phyloP scores from a whole-genome alignment of 2,329 filamentous ascomycete species.

The Grosmannia huntii region DNA sequence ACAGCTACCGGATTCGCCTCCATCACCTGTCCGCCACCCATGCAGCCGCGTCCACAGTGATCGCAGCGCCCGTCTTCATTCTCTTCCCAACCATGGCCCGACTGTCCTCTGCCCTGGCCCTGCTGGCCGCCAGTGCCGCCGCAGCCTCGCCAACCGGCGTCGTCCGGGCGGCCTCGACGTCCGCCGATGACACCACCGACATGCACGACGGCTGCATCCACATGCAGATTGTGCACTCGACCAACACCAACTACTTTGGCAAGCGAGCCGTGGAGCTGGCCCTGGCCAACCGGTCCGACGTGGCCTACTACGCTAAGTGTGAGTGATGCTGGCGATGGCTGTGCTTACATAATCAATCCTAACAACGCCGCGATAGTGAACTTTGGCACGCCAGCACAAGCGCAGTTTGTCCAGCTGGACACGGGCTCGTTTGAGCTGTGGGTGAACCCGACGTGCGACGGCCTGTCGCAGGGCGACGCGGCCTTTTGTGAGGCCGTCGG shows the following conservation, averaged over 20 bases:
- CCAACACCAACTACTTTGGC: constrained; percentile 25
- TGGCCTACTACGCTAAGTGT: constrained; percentile 41
- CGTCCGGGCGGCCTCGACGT: too few species aligned
- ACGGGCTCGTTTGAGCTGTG: constrained; percentile 49
- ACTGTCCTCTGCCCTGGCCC: not conserved
- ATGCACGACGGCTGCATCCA: constrained; percentile 22
- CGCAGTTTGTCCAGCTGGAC: constrained; percentile 42
- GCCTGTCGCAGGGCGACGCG: constrained; percentile 26
- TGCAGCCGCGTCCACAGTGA: not conserved
- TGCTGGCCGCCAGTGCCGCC: not conserved
- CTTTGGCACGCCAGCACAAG: constrained; percentile 41
- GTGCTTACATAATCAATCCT: too few species aligned
- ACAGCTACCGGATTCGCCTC: not conserved
- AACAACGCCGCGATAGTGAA: constrained; percentile 20
- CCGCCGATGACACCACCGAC: not conserved
- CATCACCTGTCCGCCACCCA: not conserved
- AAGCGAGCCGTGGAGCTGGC: constrained; percentile 30
- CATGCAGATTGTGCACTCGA: constrained; percentile 30
- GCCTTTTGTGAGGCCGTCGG: constrained; percentile 34
- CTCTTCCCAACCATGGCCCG: not conserved
- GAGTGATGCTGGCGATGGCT: constrained; percentile 4
- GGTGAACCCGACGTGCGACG: constrained; percentile 47
- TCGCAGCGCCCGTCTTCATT: not conserved
- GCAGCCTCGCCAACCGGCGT: not conserved
- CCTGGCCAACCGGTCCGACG: constrained; percentile 37